Evolutionary conservation across 1,139 yeast genomes (phyloP), one percentile per base, ranked within the genome.

Genomic region (Chernovozyma aurita): DNA sequence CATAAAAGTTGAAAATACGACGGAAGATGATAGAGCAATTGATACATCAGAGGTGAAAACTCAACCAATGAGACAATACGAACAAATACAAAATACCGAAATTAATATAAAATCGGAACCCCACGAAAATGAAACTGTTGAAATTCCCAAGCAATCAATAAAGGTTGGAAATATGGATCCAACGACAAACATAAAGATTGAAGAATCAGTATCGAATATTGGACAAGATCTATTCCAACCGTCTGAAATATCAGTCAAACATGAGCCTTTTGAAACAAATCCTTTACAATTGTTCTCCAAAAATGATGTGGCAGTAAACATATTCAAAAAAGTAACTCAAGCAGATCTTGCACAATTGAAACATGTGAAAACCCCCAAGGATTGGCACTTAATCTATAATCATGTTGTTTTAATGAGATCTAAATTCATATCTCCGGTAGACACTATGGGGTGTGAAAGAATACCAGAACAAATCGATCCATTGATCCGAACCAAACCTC

Each of bases 401-500:
- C 75, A 69, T 35, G 73, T 87, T 29, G 80, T 80, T 32, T 59
- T 58, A 21, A 83, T 86, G 90, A 65, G 96, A 42, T 49, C 72
- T 7, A 65, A 70, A 39, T 69, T 81, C 20, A 55, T 64, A 14
- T 80, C 97, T 0, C 96, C 97, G 0, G 97, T 90, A 1, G 97
- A 90, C 54, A 70, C 80, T 0, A 81, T 86, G 75, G 97, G 97
- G 3, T 87, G 96, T 57, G 92, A 85, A 33, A 65, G 80, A 34
- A 72, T 87, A 34, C 92, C 95, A 0, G 65, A 70, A 30, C 54
- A 71, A 22, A 59, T 70, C 30, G 56, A 55, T 16, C 65, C 66
- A 1, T 50, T 53, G 9, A 46, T 68, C 12, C 47, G 51, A 35
- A 32, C 37, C 0, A 50, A 62, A 33, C 78, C 80, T 0, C 47